Conservation (phyloP, 1,284 basidiomycete species). For the Ganoderma lingzhi region DNA sequence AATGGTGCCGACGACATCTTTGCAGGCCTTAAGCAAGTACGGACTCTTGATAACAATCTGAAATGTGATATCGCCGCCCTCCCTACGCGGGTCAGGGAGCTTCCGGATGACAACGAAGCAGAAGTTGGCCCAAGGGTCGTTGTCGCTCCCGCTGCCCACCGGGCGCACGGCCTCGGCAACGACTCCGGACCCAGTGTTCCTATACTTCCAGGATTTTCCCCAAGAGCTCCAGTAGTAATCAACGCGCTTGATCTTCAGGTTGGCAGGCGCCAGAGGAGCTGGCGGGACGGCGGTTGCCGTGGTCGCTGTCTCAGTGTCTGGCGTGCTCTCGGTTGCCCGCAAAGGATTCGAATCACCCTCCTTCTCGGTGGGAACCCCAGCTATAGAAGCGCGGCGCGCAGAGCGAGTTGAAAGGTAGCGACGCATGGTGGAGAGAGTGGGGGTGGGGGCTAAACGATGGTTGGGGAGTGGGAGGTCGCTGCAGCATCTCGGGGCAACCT, state of each 20-base stretch:
- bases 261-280: neutral
- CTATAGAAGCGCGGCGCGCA: neutral
- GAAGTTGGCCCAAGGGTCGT: slow-evolving; percentile 56
- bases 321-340: neutral
- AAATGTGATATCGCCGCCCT: slow-evolving; percentile 48
- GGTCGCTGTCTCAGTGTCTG: neutral
- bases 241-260: slow-evolving; percentile 54
- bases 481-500: neutral
- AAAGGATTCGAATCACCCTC: neutral
- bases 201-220: slow-evolving; percentile 62
- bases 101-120: slow-evolving; percentile 22
- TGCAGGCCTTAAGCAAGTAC: slow-evolving; percentile 61
- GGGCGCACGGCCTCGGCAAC: slow-evolving; percentile 52
- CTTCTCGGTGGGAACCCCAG: neutral
- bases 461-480: neutral
- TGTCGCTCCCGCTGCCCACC: slow-evolving; percentile 40
- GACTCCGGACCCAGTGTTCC: slow-evolving; percentile 60
- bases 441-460: neutral
- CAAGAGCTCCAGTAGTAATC: slow-evolving; percentile 65
- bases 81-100: slow-evolving; percentile 44
- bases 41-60: slow-evolving; percentile 62
- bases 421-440: neutral
- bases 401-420: slow-evolving; percentile 4
- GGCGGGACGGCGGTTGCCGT: neutral
- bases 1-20: slow-evolving; percentile 59